Evolutionary conservation across 2,329 filamentous ascomycete genomes (phyloP).

Genomic region (Metarhizium sp.): DNA sequence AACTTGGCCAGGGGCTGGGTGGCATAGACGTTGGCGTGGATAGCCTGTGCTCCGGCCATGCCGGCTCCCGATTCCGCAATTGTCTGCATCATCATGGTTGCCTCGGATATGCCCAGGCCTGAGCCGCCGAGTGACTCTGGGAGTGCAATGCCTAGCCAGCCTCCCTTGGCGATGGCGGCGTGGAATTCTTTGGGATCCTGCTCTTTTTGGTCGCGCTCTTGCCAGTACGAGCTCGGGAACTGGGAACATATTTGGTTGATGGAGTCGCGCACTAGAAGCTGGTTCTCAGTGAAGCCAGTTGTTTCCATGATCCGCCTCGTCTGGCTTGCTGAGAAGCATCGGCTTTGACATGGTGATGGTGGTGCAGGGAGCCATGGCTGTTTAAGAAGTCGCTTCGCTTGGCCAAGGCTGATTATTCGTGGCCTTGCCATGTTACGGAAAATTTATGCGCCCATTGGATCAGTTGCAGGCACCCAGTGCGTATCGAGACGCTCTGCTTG

Average conservation of each 20-base stretch:
- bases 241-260: conserved; percentile 58
- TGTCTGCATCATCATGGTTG: conserved; percentile 81
- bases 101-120: conserved; percentile 69
- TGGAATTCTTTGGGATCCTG: conserved; percentile 70
- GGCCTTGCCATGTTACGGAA: neutral
- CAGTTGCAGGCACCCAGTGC: neutral
- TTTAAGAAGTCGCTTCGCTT: neutral
- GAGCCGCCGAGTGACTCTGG: conserved; percentile 67
- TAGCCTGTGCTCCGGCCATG: conserved; percentile 59
- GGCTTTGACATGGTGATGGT: neutral
- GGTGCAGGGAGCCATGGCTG: neutral
- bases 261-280: conserved; percentile 63
- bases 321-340: neutral
- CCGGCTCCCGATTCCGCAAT: conserved; percentile 71
- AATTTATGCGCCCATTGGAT: neutral
- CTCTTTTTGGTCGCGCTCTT: conserved; percentile 59
- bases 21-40: conserved; percentile 62
- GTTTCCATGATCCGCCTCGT: conserved; percentile 54
- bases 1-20: conserved; percentile 70
- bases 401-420: neutral
- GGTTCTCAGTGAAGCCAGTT: conserved; percentile 61
- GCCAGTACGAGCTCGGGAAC: conserved; percentile 72
- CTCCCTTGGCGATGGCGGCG: conserved; percentile 61
- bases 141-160: conserved; percentile 75
- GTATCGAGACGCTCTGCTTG: no score